A percentile compares a stretch with the other conserved stretches of the same genome.
These are phyloP conservation scores for Vachellia pachyceras DNA, from an alignment of 306 rosid species.

Conservation along the genomic window DNA sequence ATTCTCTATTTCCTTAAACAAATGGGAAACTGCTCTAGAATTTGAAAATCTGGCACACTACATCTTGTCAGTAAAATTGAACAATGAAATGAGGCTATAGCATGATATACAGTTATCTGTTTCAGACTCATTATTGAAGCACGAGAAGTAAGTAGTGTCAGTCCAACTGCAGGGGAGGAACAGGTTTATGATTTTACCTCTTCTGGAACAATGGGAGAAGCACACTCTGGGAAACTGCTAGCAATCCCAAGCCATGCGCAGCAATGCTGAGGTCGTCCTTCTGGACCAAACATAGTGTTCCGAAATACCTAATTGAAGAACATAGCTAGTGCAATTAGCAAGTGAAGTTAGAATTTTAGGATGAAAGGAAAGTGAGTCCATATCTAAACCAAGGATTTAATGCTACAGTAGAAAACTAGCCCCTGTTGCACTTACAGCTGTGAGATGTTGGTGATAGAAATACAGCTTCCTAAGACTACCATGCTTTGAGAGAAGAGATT, in stretches of 20 bases:
- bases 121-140: slow-evolving; percentile 29
- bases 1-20: slow-evolving; percentile 33
- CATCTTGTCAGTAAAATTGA: slow-evolving; percentile 24
- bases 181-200: slow-evolving; percentile 65
- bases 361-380: slow-evolving; percentile 41
- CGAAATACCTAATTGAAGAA: slow-evolving; percentile 76
- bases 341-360: slow-evolving; percentile 27
- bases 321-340: slow-evolving; percentile 26
- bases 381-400: slow-evolving; percentile 27
- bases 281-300: slow-evolving; percentile 99
- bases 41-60: slow-evolving; percentile 25
- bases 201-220: slow-evolving; percentile 89
- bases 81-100: slow-evolving; percentile 20
- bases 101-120: not conserved
- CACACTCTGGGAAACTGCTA: slow-evolving; percentile 98
- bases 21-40: slow-evolving; percentile 11
- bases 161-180: slow-evolving; percentile 21
- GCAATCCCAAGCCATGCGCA: slow-evolving; percentile 99
- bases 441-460: slow-evolving; percentile 95
- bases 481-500: slow-evolving; percentile 85
- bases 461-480: slow-evolving; percentile 93
- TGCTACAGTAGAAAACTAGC: slow-evolving; percentile 14
- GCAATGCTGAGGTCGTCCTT: slow-evolving; percentile 99
- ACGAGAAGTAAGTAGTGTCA: slow-evolving; percentile 12
- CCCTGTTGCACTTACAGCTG: slow-evolving; percentile 67